These are phyloP conservation scores for Raffaelea deltoideospora DNA, from an alignment of 2,329 filamentous ascomycete genomes.

Conservation along the genomic window DNA sequence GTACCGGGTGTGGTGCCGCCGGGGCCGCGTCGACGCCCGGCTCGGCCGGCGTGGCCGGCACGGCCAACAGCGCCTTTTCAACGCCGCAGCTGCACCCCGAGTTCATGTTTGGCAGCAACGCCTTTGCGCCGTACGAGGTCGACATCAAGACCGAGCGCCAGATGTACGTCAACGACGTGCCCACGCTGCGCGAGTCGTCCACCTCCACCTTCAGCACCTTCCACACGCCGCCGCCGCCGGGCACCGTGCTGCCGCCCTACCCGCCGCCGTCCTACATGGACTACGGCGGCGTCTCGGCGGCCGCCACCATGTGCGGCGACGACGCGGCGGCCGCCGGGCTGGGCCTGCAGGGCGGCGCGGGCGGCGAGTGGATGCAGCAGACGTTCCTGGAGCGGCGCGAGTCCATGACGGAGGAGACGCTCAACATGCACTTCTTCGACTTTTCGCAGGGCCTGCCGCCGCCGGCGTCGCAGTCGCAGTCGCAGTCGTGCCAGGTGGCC, in stretches of 20 bases:
- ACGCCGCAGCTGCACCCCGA: slow-evolving; percentile 45
- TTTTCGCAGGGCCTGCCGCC: slow-evolving; percentile 46
- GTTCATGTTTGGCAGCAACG: slow-evolving; percentile 30
- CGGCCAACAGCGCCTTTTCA: slow-evolving; percentile 34
- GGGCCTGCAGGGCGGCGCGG: slow-evolving; percentile 1
- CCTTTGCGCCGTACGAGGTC: slow-evolving; percentile 72
- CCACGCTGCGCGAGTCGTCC: slow-evolving; percentile 70
- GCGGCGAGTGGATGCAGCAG: slow-evolving; percentile 57
- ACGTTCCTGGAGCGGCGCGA: slow-evolving; percentile 54
- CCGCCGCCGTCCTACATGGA: slow-evolving; percentile 21
- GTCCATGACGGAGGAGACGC: slow-evolving; percentile 48
- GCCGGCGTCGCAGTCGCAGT: background rate
- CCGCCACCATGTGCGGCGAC: background rate
- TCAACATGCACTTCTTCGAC: slow-evolving; percentile 72
- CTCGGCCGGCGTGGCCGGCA: slow-evolving; percentile 2
- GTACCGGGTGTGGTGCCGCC: too few species aligned
- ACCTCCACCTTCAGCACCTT: slow-evolving; percentile 90
- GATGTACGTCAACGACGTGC: slow-evolving; percentile 84
- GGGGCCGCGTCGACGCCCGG: too few species aligned
- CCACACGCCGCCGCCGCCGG: slow-evolving; percentile 59
- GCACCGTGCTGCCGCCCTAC: slow-evolving; percentile 48
- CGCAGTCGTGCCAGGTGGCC: slow-evolving; percentile 48
- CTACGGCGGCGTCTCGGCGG: background rate
- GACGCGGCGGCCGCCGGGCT: background rate
- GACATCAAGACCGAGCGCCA: slow-evolving; percentile 93